A percentile compares a stretch with the other conserved stretches of the same genome.
Evolutionary conservation across 805 yeast genomes (phyloP).

Genomic region (Candida tallmaniae): DNA sequence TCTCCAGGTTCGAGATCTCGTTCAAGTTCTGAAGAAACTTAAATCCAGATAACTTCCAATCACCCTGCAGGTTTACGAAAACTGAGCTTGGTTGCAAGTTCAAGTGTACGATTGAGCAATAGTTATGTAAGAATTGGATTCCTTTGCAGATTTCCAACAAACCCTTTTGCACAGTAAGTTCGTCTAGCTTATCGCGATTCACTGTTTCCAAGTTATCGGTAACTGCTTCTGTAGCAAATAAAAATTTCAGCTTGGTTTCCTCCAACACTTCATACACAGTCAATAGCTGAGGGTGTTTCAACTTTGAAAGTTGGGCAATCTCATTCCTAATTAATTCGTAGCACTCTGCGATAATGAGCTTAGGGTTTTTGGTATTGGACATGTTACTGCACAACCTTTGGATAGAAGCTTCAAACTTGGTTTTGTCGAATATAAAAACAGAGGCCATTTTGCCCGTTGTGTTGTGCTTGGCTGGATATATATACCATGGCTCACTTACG

Average conservation of each 20-base stretch:
- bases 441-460: conserved; percentile 61
- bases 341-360: conserved; percentile 54
- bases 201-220: conserved; percentile 47
- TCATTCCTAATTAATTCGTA: conserved; percentile 64
- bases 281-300: conserved; percentile 86
- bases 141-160: conserved; percentile 73
- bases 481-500: conserved; percentile 75
- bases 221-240: conserved; percentile 84
- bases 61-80: conserved; percentile 76
- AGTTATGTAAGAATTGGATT: conserved; percentile 74
- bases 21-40: conserved; percentile 43
- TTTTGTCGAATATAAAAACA: conserved; percentile 83
- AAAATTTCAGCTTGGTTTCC: conserved; percentile 69
- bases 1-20: conserved; percentile 42
- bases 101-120: conserved; percentile 69
- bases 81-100: conserved; percentile 76
- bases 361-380: conserved; percentile 38
- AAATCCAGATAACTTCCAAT: conserved; percentile 90
- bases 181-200: conserved; percentile 46
- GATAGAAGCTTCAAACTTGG: conserved; percentile 58
- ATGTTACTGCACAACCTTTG: conserved; percentile 27
- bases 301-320: conserved; percentile 65
- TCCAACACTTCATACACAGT: conserved; percentile 86
- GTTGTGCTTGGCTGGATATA: conserved; percentile 78
- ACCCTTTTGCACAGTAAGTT: conserved; percentile 75